phyloP scores from a whole-genome alignment of 2,329 filamentous ascomycete species.

The Clarireedia sp. region DNA sequence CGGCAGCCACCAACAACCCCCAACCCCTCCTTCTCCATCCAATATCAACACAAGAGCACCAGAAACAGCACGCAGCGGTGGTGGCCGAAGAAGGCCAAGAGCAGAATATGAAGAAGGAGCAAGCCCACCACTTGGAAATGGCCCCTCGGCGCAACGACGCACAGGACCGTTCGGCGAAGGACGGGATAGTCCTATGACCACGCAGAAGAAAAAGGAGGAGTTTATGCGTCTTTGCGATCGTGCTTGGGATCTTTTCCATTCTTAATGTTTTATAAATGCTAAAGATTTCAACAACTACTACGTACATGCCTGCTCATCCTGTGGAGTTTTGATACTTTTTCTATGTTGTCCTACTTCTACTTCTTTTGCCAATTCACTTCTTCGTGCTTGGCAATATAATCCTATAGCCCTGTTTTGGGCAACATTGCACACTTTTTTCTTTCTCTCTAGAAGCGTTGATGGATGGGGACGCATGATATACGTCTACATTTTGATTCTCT shows the following conservation, averaged over 20 bases:
- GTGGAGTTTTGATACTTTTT: no score
- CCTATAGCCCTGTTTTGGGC: no score
- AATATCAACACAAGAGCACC: slow-evolving; percentile 24
- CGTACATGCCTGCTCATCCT: no score
- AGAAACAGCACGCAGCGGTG: slow-evolving; percentile 41
- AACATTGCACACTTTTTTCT: no score
- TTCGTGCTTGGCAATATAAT: no score
- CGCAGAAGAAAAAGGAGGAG: slow-evolving; percentile 82
- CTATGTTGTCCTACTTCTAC: no score
- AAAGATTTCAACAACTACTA: background rate
- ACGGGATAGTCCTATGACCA: slow-evolving; percentile 74
- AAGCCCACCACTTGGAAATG: slow-evolving; percentile 74
- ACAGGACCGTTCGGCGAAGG: slow-evolving; percentile 69
- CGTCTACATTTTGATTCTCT: no score
- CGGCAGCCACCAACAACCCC: slow-evolving; percentile 85
- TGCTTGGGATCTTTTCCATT: slow-evolving; percentile 97
- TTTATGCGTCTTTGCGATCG: slow-evolving; percentile 79
- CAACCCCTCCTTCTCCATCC: slow-evolving; percentile 61
- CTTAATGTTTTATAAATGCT: slow-evolving; percentile 40
- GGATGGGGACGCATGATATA: no score
- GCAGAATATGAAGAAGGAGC: slow-evolving; percentile 92
- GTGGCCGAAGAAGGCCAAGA: slow-evolving; percentile 65
- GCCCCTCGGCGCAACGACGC: slow-evolving; percentile 51
- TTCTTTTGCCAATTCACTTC: no score
- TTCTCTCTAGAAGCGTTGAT: no score